A percentile compares a stretch with the other conserved stretches of the same genome.
phyloP scores from a whole-genome alignment of 371 early-diverging fungal genomes.

The Batkoa obscura region DNA sequence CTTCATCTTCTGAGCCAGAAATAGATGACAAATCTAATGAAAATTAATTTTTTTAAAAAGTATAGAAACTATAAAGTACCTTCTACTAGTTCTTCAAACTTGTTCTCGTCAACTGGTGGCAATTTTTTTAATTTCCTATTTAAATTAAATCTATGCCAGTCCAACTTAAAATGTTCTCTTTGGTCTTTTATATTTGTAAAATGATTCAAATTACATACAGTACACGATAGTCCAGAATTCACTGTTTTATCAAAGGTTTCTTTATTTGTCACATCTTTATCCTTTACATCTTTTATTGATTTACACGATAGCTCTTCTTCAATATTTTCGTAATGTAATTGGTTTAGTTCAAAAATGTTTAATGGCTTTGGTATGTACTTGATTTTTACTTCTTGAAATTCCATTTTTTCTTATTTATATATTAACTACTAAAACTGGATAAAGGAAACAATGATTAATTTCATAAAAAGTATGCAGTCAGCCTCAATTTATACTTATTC shows the following conservation, averaged over 20 bases:
- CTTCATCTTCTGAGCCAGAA: background rate
- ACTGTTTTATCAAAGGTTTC: background rate
- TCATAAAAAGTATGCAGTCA: too few relatives aligned
- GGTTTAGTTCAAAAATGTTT: too few relatives aligned
- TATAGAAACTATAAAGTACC: background rate
- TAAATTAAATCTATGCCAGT: constrained; percentile 1
- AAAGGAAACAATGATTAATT: too few relatives aligned
- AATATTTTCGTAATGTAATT: too few relatives aligned
- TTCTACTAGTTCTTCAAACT: constrained; percentile 1
- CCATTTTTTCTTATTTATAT: too few relatives aligned
- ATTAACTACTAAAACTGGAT: too few relatives aligned
- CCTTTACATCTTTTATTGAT: too few relatives aligned
- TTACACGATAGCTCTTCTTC: too few relatives aligned
- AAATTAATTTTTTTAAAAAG: background rate
- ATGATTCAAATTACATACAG: background rate
- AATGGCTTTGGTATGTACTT: too few relatives aligned
- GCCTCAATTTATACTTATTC: too few relatives aligned
- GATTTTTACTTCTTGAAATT: too few relatives aligned
- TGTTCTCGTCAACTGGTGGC: background rate
- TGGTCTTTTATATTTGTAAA: background rate
- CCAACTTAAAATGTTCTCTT: background rate
- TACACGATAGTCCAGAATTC: background rate
- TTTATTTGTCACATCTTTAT: too few relatives aligned
- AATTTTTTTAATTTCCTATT: background rate
- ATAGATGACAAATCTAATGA: background rate